Evolutionary conservation across 371 early-diverging fungal species (phyloP), one percentile per base, ranked within the genome.

Genomic region (Neoconidiobolus thromboides): DNA sequence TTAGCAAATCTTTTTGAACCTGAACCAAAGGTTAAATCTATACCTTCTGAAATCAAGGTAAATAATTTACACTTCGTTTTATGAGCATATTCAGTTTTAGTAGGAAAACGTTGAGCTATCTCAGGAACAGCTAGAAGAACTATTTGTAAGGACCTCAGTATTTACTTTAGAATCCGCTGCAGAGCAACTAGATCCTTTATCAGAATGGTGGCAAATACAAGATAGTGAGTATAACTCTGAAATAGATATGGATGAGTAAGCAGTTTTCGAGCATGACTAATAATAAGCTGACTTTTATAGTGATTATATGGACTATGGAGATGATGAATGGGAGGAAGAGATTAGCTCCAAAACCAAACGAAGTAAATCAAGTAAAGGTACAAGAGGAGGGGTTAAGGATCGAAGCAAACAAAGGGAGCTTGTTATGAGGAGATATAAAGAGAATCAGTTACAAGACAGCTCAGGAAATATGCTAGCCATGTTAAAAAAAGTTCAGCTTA

Each of bases 91-190:
- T n/a, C 61, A 6, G 63, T 58, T 12, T 38, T 50, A 39, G 37
- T 60, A 37, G 60, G 60, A 15, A 44, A 55, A 55, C 1, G 54
- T 63, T 47, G 74, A 72, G 2, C 68, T 91, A 50, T 81, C 92
- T 2, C 77, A 82, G 64, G 85, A 82, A 63, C 89, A 88, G 61
- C 70, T 91, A 5, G 85, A 89, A 63, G 90, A 93, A 67, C 81
- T 93, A 41, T 93, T 93, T 61, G 78, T 79, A 62, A 81, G 87
- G 14, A 93, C 93, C 5, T 86, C 87, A 14, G 81, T 82, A 9
- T 91, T 93, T 67, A 91, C 91, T 0, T 85, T 91, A 38, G 77
- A 81, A 59, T 80, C 82, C 7, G 55, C 55, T 7, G 55, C 26
- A 37, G 40, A 26, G 3, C 40, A 55, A 36, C 12, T 12, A 55